Percentiles rank a stretch among this genome's conserved stretches.
phyloP scores from a whole-genome alignment of 2,329 filamentous ascomycete genomes.

The Penicillium sp. region DNA sequence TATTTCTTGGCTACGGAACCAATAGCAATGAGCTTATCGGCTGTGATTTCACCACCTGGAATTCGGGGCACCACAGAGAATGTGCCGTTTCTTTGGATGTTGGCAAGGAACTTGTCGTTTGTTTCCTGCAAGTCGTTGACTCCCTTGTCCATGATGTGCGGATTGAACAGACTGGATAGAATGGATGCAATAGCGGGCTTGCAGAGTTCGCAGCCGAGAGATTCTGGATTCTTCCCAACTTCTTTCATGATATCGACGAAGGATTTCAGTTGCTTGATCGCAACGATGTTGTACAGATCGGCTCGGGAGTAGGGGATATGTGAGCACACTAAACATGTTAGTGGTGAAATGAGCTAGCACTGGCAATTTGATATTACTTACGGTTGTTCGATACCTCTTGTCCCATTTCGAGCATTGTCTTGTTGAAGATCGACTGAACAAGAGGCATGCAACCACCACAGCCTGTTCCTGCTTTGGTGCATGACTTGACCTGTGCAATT shows the following conservation, averaged over 20 bases:
- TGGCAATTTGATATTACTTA: conserved; percentile 17
- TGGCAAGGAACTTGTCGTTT: conserved; percentile 82
- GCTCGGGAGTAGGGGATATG: conserved; percentile 82
- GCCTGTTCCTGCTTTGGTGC: conserved; percentile 87
- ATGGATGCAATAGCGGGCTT: conserved; percentile 81
- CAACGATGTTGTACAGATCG: conserved; percentile 87
- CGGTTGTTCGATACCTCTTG: conserved; percentile 79
- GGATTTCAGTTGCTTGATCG: conserved; percentile 71
- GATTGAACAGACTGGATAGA: conserved; percentile 77
- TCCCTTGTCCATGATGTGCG: conserved; percentile 70
- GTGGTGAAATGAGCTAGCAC: background rate
- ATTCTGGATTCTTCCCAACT: conserved; percentile 67
- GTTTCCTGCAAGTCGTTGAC: conserved; percentile 80
- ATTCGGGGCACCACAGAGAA: conserved; percentile 85
- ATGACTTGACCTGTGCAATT: conserved; percentile 78
- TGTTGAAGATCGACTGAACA: conserved; percentile 86
- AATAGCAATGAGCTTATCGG: conserved; percentile 79
- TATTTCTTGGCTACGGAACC: conserved; percentile 83
- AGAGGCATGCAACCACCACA: conserved; percentile 89
- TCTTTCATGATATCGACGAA: conserved; percentile 75
- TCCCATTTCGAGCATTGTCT: conserved; percentile 79
- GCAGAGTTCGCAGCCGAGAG: conserved; percentile 81
- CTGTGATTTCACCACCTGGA: conserved; percentile 80
- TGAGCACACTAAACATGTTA: conserved; percentile 58
- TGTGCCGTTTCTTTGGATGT: conserved; percentile 88